Conservation (phyloP, 495 filamentous ascomycete species). For the Daldinia decipiens region DNA sequence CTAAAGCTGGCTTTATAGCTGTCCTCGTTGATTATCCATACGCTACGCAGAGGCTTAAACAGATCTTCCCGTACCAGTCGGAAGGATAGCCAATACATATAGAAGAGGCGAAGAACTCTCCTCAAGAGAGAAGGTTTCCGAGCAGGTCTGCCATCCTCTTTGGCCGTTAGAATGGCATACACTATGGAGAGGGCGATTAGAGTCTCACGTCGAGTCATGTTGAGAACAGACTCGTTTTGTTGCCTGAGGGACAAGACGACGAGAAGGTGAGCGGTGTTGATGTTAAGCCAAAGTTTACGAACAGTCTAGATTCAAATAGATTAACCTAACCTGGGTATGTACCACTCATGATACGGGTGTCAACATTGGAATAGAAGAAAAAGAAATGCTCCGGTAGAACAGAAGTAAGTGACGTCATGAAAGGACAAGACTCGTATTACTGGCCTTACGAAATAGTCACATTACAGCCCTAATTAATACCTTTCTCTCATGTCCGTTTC, state of each 20-base stretch:
- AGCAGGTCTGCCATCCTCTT: slow-evolving; percentile 32
- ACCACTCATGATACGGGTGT: too few species aligned
- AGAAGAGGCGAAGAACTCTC: slow-evolving; percentile 51
- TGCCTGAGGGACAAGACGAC: background rate
- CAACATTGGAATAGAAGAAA: slow-evolving; percentile 16
- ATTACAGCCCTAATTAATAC: background rate
- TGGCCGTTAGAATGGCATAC: slow-evolving; percentile 38
- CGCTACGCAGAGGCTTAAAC: slow-evolving; percentile 49
- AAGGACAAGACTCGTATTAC: background rate
- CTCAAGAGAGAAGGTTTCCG: slow-evolving; percentile 42
- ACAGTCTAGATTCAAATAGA: background rate
- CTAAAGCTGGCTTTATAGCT: slow-evolving; percentile 66
- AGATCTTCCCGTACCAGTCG: slow-evolving; percentile 52
- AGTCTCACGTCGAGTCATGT: slow-evolving; percentile 40
- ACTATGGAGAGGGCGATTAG: slow-evolving; percentile 51
- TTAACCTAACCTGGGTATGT: too few species aligned
- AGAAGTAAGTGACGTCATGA: slow-evolving; percentile 26
- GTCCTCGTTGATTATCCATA: slow-evolving; percentile 64
- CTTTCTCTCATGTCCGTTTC: background rate
- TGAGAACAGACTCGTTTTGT: slow-evolving; percentile 15
- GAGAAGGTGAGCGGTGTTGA: background rate
- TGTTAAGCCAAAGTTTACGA: background rate
- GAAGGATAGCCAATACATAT: slow-evolving; percentile 52
- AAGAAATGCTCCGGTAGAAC: slow-evolving; percentile 30
- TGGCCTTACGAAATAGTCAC: background rate